These are phyloP conservation scores for Hymenotorrendiella dingleyae DNA, from an alignment of 2,329 filamentous ascomycete species.

Conservation along the genomic window DNA sequence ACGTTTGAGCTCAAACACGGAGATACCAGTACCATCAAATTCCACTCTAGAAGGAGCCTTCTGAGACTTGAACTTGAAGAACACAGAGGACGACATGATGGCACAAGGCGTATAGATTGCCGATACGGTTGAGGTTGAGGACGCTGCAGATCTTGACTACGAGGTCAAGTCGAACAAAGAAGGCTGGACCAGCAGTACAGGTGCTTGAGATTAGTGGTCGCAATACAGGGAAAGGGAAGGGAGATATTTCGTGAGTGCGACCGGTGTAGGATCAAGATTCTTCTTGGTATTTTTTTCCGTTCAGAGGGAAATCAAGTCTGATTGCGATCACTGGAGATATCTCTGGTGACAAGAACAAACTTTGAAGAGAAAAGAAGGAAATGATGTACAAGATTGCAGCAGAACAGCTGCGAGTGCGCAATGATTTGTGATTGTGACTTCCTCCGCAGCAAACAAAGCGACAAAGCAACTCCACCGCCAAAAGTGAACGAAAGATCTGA, in stretches of 20 bases:
- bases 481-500: conserved; percentile 7
- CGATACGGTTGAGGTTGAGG: conserved; percentile 4
- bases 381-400: conserved; percentile 33
- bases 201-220: conserved; percentile 23
- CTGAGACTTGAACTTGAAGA: conserved; percentile 99
- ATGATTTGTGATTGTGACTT: conserved; percentile 19
- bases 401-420: conserved; percentile 22
- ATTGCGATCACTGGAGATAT: conserved; percentile 32
- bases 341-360: conserved; percentile 27
- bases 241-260: conserved; percentile 26
- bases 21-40: conserved; percentile 96
- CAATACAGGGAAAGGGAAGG: conserved; percentile 17
- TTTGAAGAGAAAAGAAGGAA: conserved; percentile 26
- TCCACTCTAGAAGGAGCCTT: conserved; percentile 91
- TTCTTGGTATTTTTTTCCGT: conserved; percentile 33
- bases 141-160: conserved; percentile 7
- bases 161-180: conserved; percentile 12
- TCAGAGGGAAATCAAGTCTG: conserved; percentile 31
- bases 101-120: conserved; percentile 7
- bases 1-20: conserved; percentile 96
- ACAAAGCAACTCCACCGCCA: conserved; percentile 19
- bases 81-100: conserved; percentile 66
- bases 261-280: conserved; percentile 30
- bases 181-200: conserved; percentile 20
- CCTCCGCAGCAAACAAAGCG: conserved; percentile 25